Base-by-base conservation (phyloP, 257 asterid species). In the Solanum phureja region DNA sequence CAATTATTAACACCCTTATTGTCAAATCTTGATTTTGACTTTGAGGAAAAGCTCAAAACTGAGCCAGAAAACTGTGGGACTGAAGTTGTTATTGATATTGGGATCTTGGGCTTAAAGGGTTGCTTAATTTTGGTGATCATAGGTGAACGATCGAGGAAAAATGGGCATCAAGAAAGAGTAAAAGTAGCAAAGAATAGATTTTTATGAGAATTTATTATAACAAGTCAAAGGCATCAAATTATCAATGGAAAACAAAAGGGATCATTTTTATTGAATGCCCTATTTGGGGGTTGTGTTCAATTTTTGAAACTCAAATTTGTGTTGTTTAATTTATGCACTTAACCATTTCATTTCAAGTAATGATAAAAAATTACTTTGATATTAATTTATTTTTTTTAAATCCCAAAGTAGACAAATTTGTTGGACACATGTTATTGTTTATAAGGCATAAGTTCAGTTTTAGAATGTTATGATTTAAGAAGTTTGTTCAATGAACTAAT, bases 101-200 rank as follows among this genome's bases (percentile, higher is more conserved):
- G 91, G 71, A 83, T 62, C 71, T 92, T 83, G 90, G 90, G 90
- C 64, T 86, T 90, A 90, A 92, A 77, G 88, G 95, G 93, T 91
- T 92, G 83, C 83, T 92, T 89, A 44, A 91, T 69, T 88, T 88
- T 62, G 93, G 93, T 86, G 92, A 91, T 90, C 98, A 94, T 95
- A 90, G 89, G 87, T 82, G 68, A 82, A 82, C 9, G 24, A 82
- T 82, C 24, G 2, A 31, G 85, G 11, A 31, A 29, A 81, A 46
- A 49, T 82, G 69, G 35, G 69, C 85, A 82, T 82, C 85, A 82
- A 82, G 19, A 81, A 79, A 49, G 16, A 3, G 68, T 29, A 49
- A 18, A 82, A 29, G 69, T 49, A 29, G 27, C 5, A 76, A 23
- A 76, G 1, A 24, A 76, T 6, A n/a, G 58, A 76, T 76, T 11